These are phyloP conservation scores for Colletotrichum kahawae DNA, from an alignment of 2,329 filamentous ascomycete genomes.

Conservation along the genomic window DNA sequence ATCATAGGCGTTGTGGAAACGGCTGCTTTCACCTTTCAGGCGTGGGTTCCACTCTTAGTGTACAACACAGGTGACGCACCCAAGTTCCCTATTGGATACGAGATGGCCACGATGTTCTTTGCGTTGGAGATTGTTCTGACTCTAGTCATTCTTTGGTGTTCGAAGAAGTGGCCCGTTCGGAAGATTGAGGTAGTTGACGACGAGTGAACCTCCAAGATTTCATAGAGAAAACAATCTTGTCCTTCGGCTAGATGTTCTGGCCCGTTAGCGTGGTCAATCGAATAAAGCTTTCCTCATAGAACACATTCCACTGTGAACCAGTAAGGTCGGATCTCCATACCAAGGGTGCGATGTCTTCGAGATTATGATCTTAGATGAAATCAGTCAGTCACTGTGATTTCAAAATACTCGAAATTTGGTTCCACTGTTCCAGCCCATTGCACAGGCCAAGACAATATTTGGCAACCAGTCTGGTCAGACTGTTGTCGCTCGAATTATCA, in stretches of 20 bases:
- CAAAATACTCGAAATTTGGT: background rate
- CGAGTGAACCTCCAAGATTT: background rate
- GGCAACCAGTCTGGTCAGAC: background rate
- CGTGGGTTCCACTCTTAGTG: slow-evolving; percentile 45
- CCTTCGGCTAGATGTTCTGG: background rate
- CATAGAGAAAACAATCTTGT: background rate
- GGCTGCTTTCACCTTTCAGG: slow-evolving; percentile 46
- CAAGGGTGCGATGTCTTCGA: background rate
- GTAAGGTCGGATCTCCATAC: background rate
- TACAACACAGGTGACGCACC: slow-evolving; percentile 41
- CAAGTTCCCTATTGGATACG: slow-evolving; percentile 43
- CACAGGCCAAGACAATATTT: background rate
- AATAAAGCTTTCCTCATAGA: background rate
- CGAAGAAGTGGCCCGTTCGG: background rate
- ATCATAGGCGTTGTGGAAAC: slow-evolving; percentile 55
- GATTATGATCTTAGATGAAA: background rate
- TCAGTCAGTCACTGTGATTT: background rate
- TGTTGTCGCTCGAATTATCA: background rate
- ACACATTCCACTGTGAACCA: background rate
- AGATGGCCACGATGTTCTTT: slow-evolving; percentile 36
- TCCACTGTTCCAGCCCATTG: background rate
- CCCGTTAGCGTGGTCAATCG: background rate
- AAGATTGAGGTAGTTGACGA: background rate
- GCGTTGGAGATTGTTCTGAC: slow-evolving; percentile 29
- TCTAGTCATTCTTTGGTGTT: background rate